Conservation (phyloP, 495 filamentous ascomycete species). For the Oleoguttula mirabilis region DNA sequence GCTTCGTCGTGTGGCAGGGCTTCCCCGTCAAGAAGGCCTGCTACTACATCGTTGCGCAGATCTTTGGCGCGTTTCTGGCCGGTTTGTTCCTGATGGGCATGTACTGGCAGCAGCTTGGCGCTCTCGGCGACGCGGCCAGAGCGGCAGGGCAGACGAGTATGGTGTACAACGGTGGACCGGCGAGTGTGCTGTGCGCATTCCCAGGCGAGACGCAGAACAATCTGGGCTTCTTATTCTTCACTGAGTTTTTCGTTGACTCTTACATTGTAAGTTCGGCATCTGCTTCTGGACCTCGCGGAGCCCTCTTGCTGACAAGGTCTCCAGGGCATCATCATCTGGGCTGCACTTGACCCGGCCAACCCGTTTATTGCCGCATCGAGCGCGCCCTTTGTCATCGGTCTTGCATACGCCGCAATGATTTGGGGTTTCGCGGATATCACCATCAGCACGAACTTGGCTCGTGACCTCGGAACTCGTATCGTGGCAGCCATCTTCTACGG, state of each 20-base stretch:
- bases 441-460: slow-evolving; percentile 41
- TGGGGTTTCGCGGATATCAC: slow-evolving; percentile 28
- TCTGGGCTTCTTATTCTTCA: slow-evolving; percentile 41
- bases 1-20: slow-evolving; percentile 40
- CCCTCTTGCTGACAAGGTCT: not conserved
- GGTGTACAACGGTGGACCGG: slow-evolving; percentile 38
- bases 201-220: slow-evolving; percentile 35
- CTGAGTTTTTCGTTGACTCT: slow-evolving; percentile 42
- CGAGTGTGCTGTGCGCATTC: slow-evolving; percentile 35
- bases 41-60: slow-evolving; percentile 41
- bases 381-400: slow-evolving; percentile 39
- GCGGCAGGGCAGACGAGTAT: slow-evolving; percentile 26
- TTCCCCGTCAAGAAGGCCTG: slow-evolving; percentile 42
- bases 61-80: slow-evolving; percentile 42
- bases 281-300: not conserved
- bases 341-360: slow-evolving; percentile 42
- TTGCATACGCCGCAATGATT: slow-evolving; percentile 32
- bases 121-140: slow-evolving; percentile 26
- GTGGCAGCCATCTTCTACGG: slow-evolving; percentile 45
- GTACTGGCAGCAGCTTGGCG: slow-evolving; percentile 37
- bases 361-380: slow-evolving; percentile 37
- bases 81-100: slow-evolving; percentile 38
- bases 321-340: slow-evolving; percentile 40
- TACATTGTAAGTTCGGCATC: slow-evolving; percentile 32
- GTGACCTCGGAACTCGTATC: slow-evolving; percentile 42